phyloP scores from a whole-genome alignment of 768 basidiomycete species.

The Auriscalpium microsporum region DNA sequence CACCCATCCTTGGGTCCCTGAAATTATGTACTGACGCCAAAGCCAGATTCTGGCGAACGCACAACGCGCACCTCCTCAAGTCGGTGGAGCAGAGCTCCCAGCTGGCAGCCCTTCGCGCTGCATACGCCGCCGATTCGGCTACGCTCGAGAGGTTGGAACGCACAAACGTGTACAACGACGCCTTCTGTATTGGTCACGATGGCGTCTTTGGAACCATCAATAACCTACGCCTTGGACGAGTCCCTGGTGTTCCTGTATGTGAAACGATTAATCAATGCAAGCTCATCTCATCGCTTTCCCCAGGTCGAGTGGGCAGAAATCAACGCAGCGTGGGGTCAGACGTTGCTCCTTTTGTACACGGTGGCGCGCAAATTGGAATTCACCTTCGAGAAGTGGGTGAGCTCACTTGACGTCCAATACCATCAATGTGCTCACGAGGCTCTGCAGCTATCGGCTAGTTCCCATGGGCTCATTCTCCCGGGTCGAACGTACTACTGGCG shows the following conservation, averaged over 20 bases:
- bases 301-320: slow-evolving; percentile 98
- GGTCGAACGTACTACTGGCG: slow-evolving; percentile 75
- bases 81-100: slow-evolving; percentile 61
- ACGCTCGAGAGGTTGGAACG: slow-evolving; percentile 79
- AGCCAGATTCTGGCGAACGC: slow-evolving; percentile 70
- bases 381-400: slow-evolving; percentile 70
- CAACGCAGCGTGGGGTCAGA: slow-evolving; percentile 98
- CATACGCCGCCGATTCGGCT: slow-evolving; percentile 68
- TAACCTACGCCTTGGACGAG: slow-evolving; percentile 82
- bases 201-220: slow-evolving; percentile 98
- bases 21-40: background rate
- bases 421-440: slow-evolving; percentile 1
- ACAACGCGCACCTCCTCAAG: slow-evolving; percentile 63
- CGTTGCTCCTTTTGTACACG: slow-evolving; percentile 83
- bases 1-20: background rate
- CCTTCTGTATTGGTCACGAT: slow-evolving; percentile 92
- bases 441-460: slow-evolving; percentile 70
- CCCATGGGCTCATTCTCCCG: slow-evolving; percentile 95
- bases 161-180: slow-evolving; percentile 93
- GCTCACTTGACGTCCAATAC: background rate
- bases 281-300: slow-evolving; percentile 6
- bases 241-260: slow-evolving; percentile 72
- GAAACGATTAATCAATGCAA: background rate
- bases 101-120: slow-evolving; percentile 63
- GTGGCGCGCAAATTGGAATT: slow-evolving; percentile 88